These are phyloP conservation scores for Telopea speciosissima DNA, from an alignment of 177 flowering plant species.

Conservation along the genomic window DNA sequence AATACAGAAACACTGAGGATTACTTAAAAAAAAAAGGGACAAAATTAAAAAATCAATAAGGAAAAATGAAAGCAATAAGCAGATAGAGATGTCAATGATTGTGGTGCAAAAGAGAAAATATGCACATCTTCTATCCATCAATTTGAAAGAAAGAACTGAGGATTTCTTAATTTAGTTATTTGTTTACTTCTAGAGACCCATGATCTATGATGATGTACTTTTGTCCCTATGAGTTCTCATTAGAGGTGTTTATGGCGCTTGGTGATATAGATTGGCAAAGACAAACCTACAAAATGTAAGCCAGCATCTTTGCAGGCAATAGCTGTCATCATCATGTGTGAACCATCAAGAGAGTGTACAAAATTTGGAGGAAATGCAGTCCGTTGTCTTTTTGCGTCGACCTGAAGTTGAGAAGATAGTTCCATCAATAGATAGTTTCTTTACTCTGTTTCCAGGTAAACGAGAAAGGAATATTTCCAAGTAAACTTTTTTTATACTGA, in stretches of 20 bases:
- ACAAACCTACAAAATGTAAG: constrained; percentile 84
- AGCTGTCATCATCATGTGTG: constrained; percentile 99
- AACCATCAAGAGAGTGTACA: constrained; percentile 92
- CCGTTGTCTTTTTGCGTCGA: constrained; percentile 66
- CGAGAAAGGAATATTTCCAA: neutral
- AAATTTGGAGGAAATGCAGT: constrained; percentile 96
- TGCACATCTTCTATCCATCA: neutral
- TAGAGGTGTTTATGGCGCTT: neutral
- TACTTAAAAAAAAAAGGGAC: too few species aligned
- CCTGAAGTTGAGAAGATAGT: constrained; percentile 32
- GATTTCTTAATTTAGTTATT: neutral
- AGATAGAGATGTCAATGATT: neutral
- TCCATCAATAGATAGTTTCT: too few species aligned
- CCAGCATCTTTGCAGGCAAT: constrained; percentile 82
- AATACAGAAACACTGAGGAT: too few species aligned
- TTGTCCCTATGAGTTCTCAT: neutral
- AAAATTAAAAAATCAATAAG: too few species aligned
- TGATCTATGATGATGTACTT: neutral
- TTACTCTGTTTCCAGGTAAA: too few species aligned
- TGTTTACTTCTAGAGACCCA: neutral
- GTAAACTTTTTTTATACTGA: neutral
- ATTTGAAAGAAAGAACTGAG: neutral
- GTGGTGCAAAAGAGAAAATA: neutral
- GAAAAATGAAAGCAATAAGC: neutral
- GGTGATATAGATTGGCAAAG: neutral